Evolutionary conservation across 2,329 filamentous ascomycete genomes (phyloP), one percentile per base, ranked within the genome.

Genomic region (Cryphonectria radicalis): DNA sequence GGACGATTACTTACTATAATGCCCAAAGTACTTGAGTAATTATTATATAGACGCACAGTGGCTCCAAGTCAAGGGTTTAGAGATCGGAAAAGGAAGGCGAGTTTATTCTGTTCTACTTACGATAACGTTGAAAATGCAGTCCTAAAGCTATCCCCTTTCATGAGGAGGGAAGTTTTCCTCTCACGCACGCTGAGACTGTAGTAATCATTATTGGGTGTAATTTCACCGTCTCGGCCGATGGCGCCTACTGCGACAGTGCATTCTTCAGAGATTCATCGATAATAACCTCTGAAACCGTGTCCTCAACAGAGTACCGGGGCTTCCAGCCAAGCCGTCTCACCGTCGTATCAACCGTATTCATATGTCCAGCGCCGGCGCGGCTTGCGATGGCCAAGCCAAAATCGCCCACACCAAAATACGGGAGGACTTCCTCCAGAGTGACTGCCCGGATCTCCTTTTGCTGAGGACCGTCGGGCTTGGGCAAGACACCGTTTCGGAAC

Each of bases 301-400:
- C 68, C 40, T 57, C 63, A 10, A 28, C 5, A 14, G 22, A 28
- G 59, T 70, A 43, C 8, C 19, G 4, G 11, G 68, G 68, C 25
- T 67, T 40, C 68, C 63, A 70, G 68, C 64, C 68, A 32, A 70
- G 57, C 32, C 53, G 28, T 10, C 22, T 59, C 10, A 19, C 55
- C n/a, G 55, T 55, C 2, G 68, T 67, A 25, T 37, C 42, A 3
- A 42, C 22, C n/a, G 63, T 63, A 64, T 70, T 70, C 68, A 65
- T 67, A 8, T 70, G 68, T 3, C 43, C 68, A 32, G 68, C 68
- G 42, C 63, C 59, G 17, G 6, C 42, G 10, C 25, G 3, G 3
- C 53, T 55, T 13, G 32, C 63, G 32, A 70, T 17, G 19, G 42
- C 10, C 14, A 35, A 37, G 4, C 64, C 63, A 7, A 70, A 19